Base-by-base conservation (phyloP, 495 filamentous ascomycete genomes). In the Penicillium argentinense region DNA sequence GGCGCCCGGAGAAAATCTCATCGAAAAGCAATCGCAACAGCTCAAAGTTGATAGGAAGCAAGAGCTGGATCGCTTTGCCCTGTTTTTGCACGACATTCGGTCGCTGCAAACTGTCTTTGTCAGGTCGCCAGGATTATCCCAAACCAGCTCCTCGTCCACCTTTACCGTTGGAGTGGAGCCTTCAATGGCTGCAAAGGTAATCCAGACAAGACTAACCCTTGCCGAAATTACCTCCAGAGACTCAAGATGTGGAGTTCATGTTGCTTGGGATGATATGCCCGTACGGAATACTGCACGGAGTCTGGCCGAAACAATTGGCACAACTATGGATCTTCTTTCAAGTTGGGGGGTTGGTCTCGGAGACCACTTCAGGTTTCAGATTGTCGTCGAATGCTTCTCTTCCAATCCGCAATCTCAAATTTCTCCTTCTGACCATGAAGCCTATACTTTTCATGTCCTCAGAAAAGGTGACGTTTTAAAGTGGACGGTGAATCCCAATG, bases 51-150 rank as follows among this genome's bases (percentile, higher is more conserved):
- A 60, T 5, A 67, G 59, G 8, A 49, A 63, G 17, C 65, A 73
- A 22, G 76, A 80, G 37, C 33, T 80, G 2, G 74, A 80, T 26
- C 73, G 58, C 50, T 71, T 80, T 43, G 64, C 72, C 0, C 69
- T 71, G 24, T 51, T 63, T 39, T 60, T 72, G 0, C 56, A 63
- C 9, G 22, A 62, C 0, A 46, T 68, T 2, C 42, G 57, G 2
- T 61, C 60, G 0, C 66, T 74, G 19, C 39, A 46, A 5, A 28
- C 66, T 4, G 26, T 55, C 7, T 51, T 49, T 1, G 33, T 34
- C 1, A 22, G 37, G 1, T 36, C 24, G 0, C 28, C 42, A 11
- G 39, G 14, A 2, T 48, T 54, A 8, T 45, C 44, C 6, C 51
- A 32, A 9, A 48, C 41, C 7, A 47, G 48, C 13, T 19, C 42